Percentiles rank a stretch among this genome's conserved stretches.
phyloP scores from a whole-genome alignment of 257 asterid species.

The Forsythia viridissima region DNA sequence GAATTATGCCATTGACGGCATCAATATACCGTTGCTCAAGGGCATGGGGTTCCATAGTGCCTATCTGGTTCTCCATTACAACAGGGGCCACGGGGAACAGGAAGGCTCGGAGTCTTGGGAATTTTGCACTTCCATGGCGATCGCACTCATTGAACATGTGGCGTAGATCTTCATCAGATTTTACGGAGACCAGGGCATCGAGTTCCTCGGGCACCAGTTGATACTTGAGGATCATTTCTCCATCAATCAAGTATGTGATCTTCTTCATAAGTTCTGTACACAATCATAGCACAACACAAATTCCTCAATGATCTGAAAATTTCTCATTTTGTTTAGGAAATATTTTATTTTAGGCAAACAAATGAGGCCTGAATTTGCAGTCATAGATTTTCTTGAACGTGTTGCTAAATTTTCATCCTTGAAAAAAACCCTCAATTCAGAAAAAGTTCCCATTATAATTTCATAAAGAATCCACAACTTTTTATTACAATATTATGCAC shows the following conservation, averaged over 20 bases:
- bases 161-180: conserved; percentile 70
- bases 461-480: not conserved
- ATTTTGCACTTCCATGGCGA: conserved; percentile 42
- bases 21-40: conserved; percentile 71
- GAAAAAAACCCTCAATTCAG: not conserved
- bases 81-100: conserved; percentile 60
- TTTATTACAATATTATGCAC: not conserved
- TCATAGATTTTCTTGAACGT: not conserved
- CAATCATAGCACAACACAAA: not conserved
- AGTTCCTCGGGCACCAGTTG: conserved; percentile 79
- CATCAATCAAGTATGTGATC: conserved; percentile 58
- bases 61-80: conserved; percentile 33
- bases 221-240: conserved; percentile 75
- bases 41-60: conserved; percentile 30
- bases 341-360: not conserved
- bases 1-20: conserved; percentile 66
- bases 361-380: not conserved
- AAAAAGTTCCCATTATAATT: not conserved
- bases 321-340: not conserved
- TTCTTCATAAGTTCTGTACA: conserved; percentile 76
- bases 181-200: conserved; percentile 75
- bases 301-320: not conserved
- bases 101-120: conserved; percentile 64
- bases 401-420: not conserved
- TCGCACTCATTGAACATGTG: conserved; percentile 77